Base-by-base conservation (phyloP, 371 early-diverging fungal species). In the Mucor circinelloides region DNA sequence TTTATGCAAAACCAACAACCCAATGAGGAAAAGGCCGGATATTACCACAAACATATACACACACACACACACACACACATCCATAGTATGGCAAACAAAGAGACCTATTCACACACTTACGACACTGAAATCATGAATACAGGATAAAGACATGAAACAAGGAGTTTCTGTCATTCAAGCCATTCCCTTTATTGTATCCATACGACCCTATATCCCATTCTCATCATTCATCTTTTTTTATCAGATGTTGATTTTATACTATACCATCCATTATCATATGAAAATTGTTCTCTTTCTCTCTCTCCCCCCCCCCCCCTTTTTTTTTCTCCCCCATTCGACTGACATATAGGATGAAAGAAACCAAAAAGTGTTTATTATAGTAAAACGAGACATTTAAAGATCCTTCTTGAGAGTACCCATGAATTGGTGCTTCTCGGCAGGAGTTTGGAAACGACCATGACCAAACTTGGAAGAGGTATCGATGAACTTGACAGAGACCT, bases 401-500 rank as follows among this genome's bases (percentile, higher is more conserved):
- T 95, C 92, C 91, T 92, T 93, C 92, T 95, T 95, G 90, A 94
- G 92, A 70, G 93, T 90, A 73, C 96, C 99, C 90, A 94, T 91
- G 93, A 97, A 99, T 66, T 91, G 89, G 80, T 87, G 86, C 95
- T 99, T 99, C 90, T 99, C 99, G 79, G 89, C 95, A 70, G 91
- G 86, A 79, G 99, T 99, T 91, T 99, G 99, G 99, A 99, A 99
- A 81, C 99, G 96, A 90, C 99, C 99, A 87, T 97, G 97, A 78
- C 99, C 99, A 85, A 97, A 99, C 94, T 99, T 99, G 90, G 99
- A 99, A 61, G 97, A 93, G 59, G 99, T 99, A 87, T 99, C 99
- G 90, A 99, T 96, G 90, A 99, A 99, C 91, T 94, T 94, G 86
- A 99, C 92, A 21, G 48, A 78, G 78, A 99, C 92, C 87, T 97